These are phyloP conservation scores for Aspergillus sp. DNA, from an alignment of 2,329 filamentous ascomycete species.

Conservation along the genomic window DNA sequence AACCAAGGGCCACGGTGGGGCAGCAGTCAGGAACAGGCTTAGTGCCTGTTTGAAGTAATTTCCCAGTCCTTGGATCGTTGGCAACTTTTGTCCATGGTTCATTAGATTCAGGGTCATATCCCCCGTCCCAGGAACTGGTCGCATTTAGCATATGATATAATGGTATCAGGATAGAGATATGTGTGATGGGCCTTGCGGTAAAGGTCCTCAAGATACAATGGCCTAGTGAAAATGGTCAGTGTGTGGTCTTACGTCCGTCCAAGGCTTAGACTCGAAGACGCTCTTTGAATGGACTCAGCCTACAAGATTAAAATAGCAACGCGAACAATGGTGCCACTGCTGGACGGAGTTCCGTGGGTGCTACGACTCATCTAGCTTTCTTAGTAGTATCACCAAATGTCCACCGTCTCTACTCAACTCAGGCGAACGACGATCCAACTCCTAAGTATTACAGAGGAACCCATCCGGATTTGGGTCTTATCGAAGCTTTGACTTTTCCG, in stretches of 20 bases:
- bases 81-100: neutral
- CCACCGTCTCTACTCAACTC: neutral
- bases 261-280: neutral
- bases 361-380: neutral
- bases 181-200: neutral
- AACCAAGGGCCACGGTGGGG: neutral
- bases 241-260: neutral
- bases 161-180: neutral
- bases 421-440: conserved; percentile 8
- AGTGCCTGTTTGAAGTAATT: neutral
- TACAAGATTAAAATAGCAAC: conserved; percentile 1
- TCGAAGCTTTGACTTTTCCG: conserved; percentile 9
- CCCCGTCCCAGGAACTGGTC: neutral
- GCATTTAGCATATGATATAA: neutral
- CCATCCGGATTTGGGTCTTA: conserved; percentile 2
- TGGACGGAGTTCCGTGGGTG: neutral
- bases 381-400: neutral
- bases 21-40: neutral
- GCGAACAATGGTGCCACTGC: conserved; percentile 6
- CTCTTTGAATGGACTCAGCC: neutral
- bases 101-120: neutral
- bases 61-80: neutral
- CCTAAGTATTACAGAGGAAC: neutral
- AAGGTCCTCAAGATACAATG: neutral
- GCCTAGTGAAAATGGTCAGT: neutral